These are phyloP conservation scores for Citrus australasica DNA, from an alignment of 345 rosid genomes.

Conservation along the genomic window DNA sequence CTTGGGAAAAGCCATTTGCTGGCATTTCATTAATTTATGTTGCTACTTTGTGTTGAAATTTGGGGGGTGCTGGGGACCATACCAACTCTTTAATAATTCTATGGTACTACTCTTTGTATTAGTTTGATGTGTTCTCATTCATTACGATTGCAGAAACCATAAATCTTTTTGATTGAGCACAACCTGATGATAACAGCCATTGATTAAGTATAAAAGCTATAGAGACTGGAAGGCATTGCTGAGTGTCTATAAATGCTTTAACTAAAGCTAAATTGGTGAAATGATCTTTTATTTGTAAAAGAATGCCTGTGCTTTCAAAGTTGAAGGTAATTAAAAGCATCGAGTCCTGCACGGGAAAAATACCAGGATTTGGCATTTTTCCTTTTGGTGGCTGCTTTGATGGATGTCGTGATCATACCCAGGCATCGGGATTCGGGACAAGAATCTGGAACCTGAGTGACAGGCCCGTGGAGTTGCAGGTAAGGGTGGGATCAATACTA, in stretches of 20 bases:
- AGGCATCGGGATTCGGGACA: conserved; percentile 46
- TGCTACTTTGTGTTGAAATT: conserved; percentile 20
- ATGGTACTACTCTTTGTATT: background rate
- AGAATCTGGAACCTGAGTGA: conserved; percentile 79
- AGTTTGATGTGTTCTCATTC: background rate
- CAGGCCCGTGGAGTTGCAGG: conserved; percentile 67
- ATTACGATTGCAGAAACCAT: background rate
- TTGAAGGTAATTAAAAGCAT: conserved; percentile 39
- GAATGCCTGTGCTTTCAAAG: conserved; percentile 27
- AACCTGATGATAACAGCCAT: conserved; percentile 23
- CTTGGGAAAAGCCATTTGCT: conserved; percentile 17
- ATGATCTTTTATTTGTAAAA: background rate
- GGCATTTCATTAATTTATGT: conserved; percentile 13
- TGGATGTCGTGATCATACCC: conserved; percentile 64
- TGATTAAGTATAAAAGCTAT: conserved; percentile 8
- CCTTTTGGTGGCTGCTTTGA: conserved; percentile 60
- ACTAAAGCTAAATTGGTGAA: background rate
- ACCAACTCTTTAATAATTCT: conserved; percentile 14
- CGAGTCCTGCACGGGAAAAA: conserved; percentile 29
- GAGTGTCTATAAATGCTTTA: conserved; percentile 4
- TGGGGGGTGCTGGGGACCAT: conserved; percentile 21
- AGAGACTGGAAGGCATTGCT: background rate
- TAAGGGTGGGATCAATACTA: conserved; percentile 78
- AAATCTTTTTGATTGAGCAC: conserved; percentile 8
- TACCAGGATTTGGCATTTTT: conserved; percentile 39